phyloP scores from a whole-genome alignment of 306 rosid genomes.

The Rosa persica region DNA sequence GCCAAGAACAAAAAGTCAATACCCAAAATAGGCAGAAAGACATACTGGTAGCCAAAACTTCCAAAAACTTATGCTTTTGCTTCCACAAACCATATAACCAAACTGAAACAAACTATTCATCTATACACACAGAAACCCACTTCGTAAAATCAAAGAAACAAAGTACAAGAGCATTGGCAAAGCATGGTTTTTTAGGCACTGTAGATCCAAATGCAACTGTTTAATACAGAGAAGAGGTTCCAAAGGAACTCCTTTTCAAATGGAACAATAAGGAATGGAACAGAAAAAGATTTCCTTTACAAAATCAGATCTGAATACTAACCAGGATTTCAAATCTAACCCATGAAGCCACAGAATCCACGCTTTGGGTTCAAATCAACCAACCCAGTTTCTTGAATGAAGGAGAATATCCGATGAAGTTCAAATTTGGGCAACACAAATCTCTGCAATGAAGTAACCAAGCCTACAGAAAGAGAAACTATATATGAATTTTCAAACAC shows the following conservation, averaged over 20 bases:
- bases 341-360: slow-evolving; percentile 35
- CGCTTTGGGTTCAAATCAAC: slow-evolving; percentile 36
- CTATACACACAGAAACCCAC: not conserved
- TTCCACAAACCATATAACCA: slow-evolving; percentile 9
- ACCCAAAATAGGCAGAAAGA: not conserved
- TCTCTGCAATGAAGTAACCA: slow-evolving; percentile 29
- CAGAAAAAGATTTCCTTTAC: slow-evolving; percentile 20
- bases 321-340: slow-evolving; percentile 49
- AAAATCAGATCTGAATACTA: slow-evolving; percentile 76
- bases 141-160: not conserved
- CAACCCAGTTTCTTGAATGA: slow-evolving; percentile 37
- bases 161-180: slow-evolving; percentile 5
- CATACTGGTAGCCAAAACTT: slow-evolving; percentile 5
- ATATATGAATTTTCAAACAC: not conserved
- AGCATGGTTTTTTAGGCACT: slow-evolving; percentile 18
- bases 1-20: slow-evolving; percentile 3
- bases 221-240: slow-evolving; percentile 16
- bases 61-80: not conserved
- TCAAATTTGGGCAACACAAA: slow-evolving; percentile 27
- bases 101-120: slow-evolving; percentile 10
- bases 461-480: slow-evolving; percentile 11
- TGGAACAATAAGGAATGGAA: slow-evolving; percentile 1
- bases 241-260: slow-evolving; percentile 23
- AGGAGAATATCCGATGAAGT: slow-evolving; percentile 23
- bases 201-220: slow-evolving; percentile 37